Base-by-base conservation (phyloP, 2,329 filamentous ascomycete genomes). In the Aureobasidium sp. region DNA sequence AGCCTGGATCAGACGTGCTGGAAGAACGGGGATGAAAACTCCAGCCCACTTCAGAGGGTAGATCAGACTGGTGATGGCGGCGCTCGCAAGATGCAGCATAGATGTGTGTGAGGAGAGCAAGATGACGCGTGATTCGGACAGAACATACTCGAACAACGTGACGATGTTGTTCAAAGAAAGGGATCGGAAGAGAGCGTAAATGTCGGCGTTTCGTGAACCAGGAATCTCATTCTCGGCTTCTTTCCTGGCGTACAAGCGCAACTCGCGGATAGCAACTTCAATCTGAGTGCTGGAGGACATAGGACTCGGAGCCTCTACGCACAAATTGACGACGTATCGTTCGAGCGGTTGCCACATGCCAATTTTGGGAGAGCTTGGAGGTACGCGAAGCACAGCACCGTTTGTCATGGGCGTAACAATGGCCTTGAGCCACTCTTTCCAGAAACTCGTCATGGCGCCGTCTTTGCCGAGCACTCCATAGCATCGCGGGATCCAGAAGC, bases 391-490 rank as follows among this genome's bases (percentile, higher is more conserved):
- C 34, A 99, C 81, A 14, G 82, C 85, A 25, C 93, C 91, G 71
- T 96, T 91, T 1, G 87, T 91, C 94, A 97, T 99, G 32, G 94
- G 94, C 27, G 96, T 90, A n/a, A 94, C 81, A 10, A 97, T 83
- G 7, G 93, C 92, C 74, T 91, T 88, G 51, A 99, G 82, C 94
- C 94, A 99, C 73, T 99, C 94, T 74, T 97, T 97, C 92, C 93
- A 99, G 76, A 99, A 97, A 36, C 86, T 85, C 66, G 92, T 91
- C 76, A 95, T 83, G 63, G 85, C 87, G 13, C 82, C 81, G 72
- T 99, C 94, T 64, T 90, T 84, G 37, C 94, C 94, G 64, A 99
- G 80, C 64, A 99, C 87, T 62, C 94, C 94, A 71, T 96, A 99
- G 1, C 93, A 91, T 66, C 94, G 84, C 21, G 94, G 94, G 55